Evolutionary conservation across 1,284 basidiomycete genomes (phyloP).

Genomic region (Pterula multifida): DNA sequence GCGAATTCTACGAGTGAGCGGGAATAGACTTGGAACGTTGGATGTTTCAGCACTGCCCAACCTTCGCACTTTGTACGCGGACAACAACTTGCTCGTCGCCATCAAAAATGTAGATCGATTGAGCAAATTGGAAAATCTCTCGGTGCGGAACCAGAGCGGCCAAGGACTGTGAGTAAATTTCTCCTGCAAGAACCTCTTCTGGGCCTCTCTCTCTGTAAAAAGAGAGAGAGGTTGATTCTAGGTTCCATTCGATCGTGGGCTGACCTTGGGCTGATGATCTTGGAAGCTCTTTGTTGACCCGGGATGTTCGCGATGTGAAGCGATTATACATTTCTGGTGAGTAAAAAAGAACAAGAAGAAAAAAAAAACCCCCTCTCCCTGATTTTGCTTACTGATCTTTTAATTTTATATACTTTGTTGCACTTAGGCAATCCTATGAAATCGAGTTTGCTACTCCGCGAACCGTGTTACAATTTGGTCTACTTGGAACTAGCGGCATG

Average conservation of each 20-base stretch:
- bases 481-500: conserved; percentile 94
- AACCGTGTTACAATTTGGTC: conserved; percentile 76
- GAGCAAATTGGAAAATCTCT: conserved; percentile 78
- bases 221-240: too few species aligned
- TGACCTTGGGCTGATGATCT: too few species aligned
- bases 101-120: conserved; percentile 44
- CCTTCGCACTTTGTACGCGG: conserved; percentile 85
- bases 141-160: conserved; percentile 80
- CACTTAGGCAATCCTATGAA: conserved; percentile 15
- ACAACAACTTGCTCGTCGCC: conserved; percentile 67
- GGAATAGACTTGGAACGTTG: conserved; percentile 65
- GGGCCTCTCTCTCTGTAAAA: too few species aligned
- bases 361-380: neutral
- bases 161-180: conserved; percentile 60
- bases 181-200: too few species aligned
- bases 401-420: neutral
- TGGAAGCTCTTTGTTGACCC: conserved; percentile 42
- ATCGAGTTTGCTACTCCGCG: conserved; percentile 29
- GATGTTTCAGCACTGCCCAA: conserved; percentile 60
- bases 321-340: conserved; percentile 88
- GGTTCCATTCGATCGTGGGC: too few species aligned
- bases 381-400: neutral
- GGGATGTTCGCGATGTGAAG: conserved; percentile 81
- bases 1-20: conserved; percentile 78
- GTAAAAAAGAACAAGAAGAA: too few species aligned